These are phyloP conservation scores for Acrasis kona DNA, from an alignment of 78 protist genomes.

Conservation along the genomic window DNA sequence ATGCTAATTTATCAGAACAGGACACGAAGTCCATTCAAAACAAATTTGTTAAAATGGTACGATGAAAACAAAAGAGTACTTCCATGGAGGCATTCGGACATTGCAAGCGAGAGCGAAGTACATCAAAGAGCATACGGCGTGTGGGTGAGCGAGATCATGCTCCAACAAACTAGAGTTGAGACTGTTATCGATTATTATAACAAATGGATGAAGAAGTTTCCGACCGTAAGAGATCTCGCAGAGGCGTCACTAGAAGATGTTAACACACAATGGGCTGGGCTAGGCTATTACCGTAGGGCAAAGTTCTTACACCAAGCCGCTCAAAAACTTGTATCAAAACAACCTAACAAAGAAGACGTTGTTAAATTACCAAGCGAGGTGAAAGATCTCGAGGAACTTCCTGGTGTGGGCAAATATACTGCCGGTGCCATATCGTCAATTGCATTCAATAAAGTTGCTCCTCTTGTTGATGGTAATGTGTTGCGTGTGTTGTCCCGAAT, in stretches of 20 bases:
- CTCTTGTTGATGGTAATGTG: constrained; percentile 35
- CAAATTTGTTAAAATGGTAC: not conserved
- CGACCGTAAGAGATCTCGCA: not conserved
- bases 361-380: not conserved
- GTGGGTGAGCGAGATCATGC: constrained; percentile 22
- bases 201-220: constrained; percentile 22
- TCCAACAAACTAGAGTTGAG: constrained; percentile 21
- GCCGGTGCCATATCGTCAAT: constrained; percentile 25
- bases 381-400: not conserved
- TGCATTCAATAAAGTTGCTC: not conserved
- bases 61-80: not conserved
- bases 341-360: not conserved
- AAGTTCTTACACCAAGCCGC: constrained; percentile 8
- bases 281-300: constrained; percentile 26
- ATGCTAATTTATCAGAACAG: not conserved
- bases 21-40: not conserved
- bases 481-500: not conserved
- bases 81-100: not conserved
- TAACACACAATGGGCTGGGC: constrained; percentile 17
- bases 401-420: constrained; percentile 24
- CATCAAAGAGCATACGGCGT: constrained; percentile 3
- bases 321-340: constrained; percentile 2
- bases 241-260: constrained; percentile 9
- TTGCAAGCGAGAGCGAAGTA: not conserved
- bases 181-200: constrained; percentile 28